phyloP scores from a whole-genome alignment of 208 protist species.

The Herpetomonas muscarum region DNA sequence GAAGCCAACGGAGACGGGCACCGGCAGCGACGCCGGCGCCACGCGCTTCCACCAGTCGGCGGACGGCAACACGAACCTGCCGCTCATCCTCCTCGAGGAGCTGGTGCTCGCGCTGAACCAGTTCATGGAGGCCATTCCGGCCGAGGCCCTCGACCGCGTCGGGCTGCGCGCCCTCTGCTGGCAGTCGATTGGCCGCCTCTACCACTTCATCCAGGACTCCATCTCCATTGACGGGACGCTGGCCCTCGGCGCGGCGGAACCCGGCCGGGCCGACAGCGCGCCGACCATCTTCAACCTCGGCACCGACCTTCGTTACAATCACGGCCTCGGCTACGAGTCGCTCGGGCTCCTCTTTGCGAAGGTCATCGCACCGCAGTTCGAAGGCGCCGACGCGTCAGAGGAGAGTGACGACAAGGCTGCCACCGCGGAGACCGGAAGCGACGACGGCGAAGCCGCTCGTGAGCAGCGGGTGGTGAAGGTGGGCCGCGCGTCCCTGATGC shows the following conservation, averaged over 20 bases:
- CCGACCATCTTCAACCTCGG: constrained; percentile 36
- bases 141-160: constrained; percentile 34
- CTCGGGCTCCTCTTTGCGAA: constrained; percentile 83
- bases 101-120: constrained; percentile 55
- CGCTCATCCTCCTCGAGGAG: constrained; percentile 85
- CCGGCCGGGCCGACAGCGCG: constrained; percentile 4
- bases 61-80: constrained; percentile 86
- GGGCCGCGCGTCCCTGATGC: constrained; percentile 18
- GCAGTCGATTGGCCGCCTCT: constrained; percentile 63
- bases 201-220: constrained; percentile 45
- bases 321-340: constrained; percentile 80
- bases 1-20: constrained; percentile 24
- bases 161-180: constrained; percentile 59
- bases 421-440: neutral
- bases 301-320: constrained; percentile 83
- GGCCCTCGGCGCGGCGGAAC: neutral
- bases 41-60: constrained; percentile 64
- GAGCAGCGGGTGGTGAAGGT: constrained; percentile 3
- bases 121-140: constrained; percentile 45
- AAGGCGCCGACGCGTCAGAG: constrained; percentile 4
- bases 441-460: neutral
- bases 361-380: constrained; percentile 71
- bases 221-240: constrained; percentile 16
- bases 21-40: neutral
- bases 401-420: constrained; percentile 1